Evolutionary conservation across 352 stramenopile species (phyloP).

Genomic region (Phytophthora fragariae): DNA sequence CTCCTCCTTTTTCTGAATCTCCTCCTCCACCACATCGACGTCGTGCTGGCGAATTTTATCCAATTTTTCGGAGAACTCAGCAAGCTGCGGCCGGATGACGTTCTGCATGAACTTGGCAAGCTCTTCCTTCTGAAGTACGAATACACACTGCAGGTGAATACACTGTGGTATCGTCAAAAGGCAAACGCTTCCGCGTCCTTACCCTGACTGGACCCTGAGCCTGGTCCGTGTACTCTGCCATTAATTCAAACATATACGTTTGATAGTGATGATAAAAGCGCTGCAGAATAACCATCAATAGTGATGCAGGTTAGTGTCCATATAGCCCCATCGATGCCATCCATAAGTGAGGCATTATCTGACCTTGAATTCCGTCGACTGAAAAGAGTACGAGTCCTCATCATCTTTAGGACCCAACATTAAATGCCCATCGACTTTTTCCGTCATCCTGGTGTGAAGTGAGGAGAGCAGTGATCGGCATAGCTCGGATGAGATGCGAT

Average conservation of each 20-base stretch:
- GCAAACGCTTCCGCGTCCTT: neutral
- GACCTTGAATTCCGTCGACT: slow-evolving; percentile 79
- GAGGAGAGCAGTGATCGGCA: slow-evolving; percentile 64
- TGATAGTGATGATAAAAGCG: slow-evolving; percentile 83
- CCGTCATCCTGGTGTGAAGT: slow-evolving; percentile 69
- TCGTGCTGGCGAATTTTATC: slow-evolving; percentile 74
- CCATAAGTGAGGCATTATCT: neutral
- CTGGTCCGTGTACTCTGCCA: slow-evolving; percentile 74
- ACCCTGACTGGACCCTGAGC: slow-evolving; percentile 72
- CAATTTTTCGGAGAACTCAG: slow-evolving; percentile 59
- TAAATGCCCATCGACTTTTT: slow-evolving; percentile 65
- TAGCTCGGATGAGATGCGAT: slow-evolving; percentile 64
- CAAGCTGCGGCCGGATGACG: slow-evolving; percentile 60
- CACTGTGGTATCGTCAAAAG: neutral
- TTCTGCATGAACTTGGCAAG: slow-evolving; percentile 72
- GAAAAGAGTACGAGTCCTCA: slow-evolving; percentile 69
- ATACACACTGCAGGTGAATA: neutral
- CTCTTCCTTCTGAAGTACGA: slow-evolving; percentile 57
- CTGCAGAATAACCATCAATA: slow-evolving; percentile 31
- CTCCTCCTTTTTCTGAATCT: slow-evolving; percentile 67
- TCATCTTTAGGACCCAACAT: slow-evolving; percentile 50
- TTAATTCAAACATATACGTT: slow-evolving; percentile 69
- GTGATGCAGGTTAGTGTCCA: neutral
- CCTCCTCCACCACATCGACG: slow-evolving; percentile 54
- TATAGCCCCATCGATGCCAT: neutral